Evolutionary conservation across 495 filamentous ascomycete genomes (phyloP).

Genomic region (Daldinia caldariorum): DNA sequence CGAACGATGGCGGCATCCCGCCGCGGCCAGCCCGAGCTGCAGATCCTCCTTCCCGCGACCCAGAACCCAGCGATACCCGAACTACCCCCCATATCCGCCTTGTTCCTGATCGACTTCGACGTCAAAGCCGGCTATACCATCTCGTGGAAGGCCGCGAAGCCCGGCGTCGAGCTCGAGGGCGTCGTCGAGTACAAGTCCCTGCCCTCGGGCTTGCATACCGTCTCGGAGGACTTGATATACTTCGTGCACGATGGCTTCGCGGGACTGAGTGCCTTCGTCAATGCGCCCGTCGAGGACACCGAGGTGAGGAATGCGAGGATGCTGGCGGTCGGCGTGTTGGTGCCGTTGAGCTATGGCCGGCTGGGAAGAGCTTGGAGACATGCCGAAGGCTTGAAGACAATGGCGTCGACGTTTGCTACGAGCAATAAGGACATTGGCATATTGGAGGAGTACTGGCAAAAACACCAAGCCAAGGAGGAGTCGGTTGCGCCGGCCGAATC

Average conservation of each 20-base stretch:
- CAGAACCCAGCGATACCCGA: constrained; percentile 56
- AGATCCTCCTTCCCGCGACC: constrained; percentile 52
- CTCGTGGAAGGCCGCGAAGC: constrained; percentile 79
- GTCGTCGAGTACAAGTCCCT: constrained; percentile 94
- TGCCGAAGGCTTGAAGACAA: constrained; percentile 75
- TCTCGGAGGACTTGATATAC: constrained; percentile 88
- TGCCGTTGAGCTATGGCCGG: constrained; percentile 85
- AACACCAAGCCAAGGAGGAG: constrained; percentile 60
- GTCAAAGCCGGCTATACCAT: constrained; percentile 87
- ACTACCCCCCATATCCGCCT: constrained; percentile 78
- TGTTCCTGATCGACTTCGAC: constrained; percentile 88
- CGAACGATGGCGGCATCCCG: constrained; percentile 61
- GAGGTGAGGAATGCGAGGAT: constrained; percentile 87
- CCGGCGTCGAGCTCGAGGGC: constrained; percentile 83
- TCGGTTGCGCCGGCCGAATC: constrained; percentile 63
- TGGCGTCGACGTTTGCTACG: constrained; percentile 70
- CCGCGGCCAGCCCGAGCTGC: constrained; percentile 61
- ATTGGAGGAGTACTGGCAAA: constrained; percentile 83
- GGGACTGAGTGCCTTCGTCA: constrained; percentile 92
- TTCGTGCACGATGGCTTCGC: constrained; percentile 88
- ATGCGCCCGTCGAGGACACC: constrained; percentile 77
- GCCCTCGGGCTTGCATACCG: constrained; percentile 90
- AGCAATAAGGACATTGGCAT: constrained; percentile 65
- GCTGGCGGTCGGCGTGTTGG: constrained; percentile 88
- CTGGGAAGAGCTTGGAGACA: constrained; percentile 91